Evolutionary conservation across 129 eudicot genomes (phyloP), one percentile per base, ranked within the genome.

Genomic region (Flaveria bidentis): DNA sequence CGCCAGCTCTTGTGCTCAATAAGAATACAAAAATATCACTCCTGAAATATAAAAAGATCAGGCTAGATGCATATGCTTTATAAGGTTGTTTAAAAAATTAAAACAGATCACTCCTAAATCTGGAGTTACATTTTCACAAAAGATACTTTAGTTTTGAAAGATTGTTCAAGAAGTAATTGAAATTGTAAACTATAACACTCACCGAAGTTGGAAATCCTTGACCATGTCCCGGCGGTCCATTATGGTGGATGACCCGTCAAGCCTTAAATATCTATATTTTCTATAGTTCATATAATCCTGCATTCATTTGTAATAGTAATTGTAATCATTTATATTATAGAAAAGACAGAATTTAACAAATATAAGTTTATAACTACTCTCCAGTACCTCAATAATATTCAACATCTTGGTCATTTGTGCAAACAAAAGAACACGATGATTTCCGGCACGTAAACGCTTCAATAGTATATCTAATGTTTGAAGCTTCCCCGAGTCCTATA

Each of bases 1-100:
- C 97, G 75, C 97, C 97, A 53, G 97, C 97, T 76, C 97, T 89
- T 69, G 96, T 92, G 79, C 97, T 92, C 82, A 92, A 80, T 82
- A 92, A 83, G 63, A 92, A 92, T 44, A 92, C 96, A 85, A 87
- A 89, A 60, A 92, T 87, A 63, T 92, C 96, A 78, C 60, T 89
- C 91, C 97, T 92, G 73, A 63, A 85, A 60, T 10, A 61, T 49
- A 55, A 39, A 14, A 4, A 39, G 20, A 5, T 17, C 4, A 36
- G 12, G 39, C 18, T 18, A 72, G 36, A 55, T 44, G 50, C 18
- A 13, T 5, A 53, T 52, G 36, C 36, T 72, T 30, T 62, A 9
- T 14, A 28, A 62, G 45, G 18, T 0, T 62, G 68, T 62, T 30
- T 15, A 62, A 28, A 6, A 56, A 17, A 1, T 2, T 56, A 0